phyloP scores from a whole-genome alignment of 2,329 filamentous ascomycete species.

The Colletotrichum sp. region DNA sequence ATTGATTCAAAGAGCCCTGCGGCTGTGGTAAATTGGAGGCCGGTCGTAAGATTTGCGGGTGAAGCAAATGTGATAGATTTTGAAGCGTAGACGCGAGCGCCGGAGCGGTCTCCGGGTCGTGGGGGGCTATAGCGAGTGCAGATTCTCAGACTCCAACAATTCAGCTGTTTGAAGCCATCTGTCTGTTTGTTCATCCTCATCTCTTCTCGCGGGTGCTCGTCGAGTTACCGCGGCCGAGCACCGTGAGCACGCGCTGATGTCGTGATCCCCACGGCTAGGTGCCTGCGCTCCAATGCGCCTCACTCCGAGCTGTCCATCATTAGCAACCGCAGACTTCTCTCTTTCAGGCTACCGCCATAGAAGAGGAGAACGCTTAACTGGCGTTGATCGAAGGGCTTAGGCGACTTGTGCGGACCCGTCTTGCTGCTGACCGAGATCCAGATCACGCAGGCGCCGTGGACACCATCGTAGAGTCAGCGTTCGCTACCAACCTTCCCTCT shows the following conservation, averaged over 20 bases:
- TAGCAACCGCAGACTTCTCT: background rate
- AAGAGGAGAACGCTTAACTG: too few relatives aligned
- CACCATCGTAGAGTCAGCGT: background rate
- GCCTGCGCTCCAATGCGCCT: background rate
- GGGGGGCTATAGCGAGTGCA: background rate
- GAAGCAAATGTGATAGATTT: background rate
- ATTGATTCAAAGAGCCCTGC: background rate
- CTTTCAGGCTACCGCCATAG: too few relatives aligned
- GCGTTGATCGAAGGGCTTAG: too few relatives aligned
- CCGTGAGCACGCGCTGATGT: background rate
- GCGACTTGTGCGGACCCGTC: background rate
- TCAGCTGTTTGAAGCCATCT: accelerated
- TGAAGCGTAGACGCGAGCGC: background rate
- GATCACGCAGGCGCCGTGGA: background rate
- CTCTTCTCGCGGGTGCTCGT: background rate
- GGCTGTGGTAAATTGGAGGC: background rate
- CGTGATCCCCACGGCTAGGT: background rate
- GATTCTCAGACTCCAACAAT: background rate
- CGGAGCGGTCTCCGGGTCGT: background rate
- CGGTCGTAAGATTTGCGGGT: background rate
- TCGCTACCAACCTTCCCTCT: background rate
- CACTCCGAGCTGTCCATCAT: background rate
- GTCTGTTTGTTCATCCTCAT: background rate
- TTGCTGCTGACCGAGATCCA: background rate
- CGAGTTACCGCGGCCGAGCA: background rate